Percentiles rank a stretch among this genome's conserved stretches.
Evolutionary conservation across 441 rosid species (phyloP).

Genomic region (Croton laevigatus): DNA sequence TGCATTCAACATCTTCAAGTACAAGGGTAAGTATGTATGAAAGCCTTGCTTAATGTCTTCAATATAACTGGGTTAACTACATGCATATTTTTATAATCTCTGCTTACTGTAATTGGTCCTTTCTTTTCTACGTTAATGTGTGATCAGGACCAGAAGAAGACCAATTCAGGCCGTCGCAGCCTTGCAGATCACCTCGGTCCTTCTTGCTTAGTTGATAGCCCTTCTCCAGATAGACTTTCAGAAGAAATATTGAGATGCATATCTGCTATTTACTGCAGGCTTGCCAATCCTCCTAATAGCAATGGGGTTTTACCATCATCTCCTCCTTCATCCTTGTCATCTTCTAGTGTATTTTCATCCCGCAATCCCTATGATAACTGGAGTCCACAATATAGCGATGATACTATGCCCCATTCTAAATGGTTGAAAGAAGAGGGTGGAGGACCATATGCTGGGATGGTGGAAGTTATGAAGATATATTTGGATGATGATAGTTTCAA

Average conservation of each 20-base stretch:
- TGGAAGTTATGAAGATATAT: constrained; percentile 57
- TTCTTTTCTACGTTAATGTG: background rate
- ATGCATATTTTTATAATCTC: background rate
- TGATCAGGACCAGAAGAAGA: constrained; percentile 27
- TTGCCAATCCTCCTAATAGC: constrained; percentile 37
- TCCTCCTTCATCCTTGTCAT: constrained; percentile 65
- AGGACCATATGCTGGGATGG: constrained; percentile 30
- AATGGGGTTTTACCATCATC: constrained; percentile 39
- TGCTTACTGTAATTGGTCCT: background rate
- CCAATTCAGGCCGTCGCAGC: constrained; percentile 46
- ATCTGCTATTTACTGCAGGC: constrained; percentile 67
- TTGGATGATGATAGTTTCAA: constrained; percentile 58
- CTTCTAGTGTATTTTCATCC: constrained; percentile 66
- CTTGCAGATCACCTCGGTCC: constrained; percentile 70
- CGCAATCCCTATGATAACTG: constrained; percentile 59
- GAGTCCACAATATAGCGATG: constrained; percentile 54
- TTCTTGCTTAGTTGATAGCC: constrained; percentile 29
- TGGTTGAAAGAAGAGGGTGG: constrained; percentile 44
- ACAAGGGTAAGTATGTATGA: constrained; percentile 39
- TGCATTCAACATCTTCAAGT: constrained; percentile 35
- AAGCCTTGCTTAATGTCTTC: background rate
- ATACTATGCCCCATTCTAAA: constrained; percentile 24
- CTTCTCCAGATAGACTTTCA: constrained; percentile 60
- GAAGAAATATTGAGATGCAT: constrained; percentile 77
- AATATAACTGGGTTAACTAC: background rate